These are phyloP conservation scores for Penicillium sp. DNA, from an alignment of 2,329 filamentous ascomycete species.

Conservation along the genomic window DNA sequence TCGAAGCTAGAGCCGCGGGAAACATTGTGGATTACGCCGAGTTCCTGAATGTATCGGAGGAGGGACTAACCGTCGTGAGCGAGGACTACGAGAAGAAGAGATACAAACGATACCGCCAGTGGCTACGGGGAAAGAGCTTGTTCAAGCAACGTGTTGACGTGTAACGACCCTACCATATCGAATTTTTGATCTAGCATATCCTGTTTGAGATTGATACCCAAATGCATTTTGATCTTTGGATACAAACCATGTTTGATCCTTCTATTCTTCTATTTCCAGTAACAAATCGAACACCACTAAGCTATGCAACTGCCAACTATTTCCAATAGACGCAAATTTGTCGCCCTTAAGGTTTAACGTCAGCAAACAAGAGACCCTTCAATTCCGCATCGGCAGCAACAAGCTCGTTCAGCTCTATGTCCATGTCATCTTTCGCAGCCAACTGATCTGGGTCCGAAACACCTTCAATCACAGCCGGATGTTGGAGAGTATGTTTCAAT, in stretches of 20 bases:
- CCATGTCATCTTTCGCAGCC: slow-evolving; percentile 29
- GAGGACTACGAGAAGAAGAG: slow-evolving; percentile 89
- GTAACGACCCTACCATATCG: slow-evolving; percentile 16
- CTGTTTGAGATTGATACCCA: slow-evolving; percentile 21
- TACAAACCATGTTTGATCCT: not conserved
- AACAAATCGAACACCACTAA: not conserved
- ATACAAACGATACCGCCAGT: slow-evolving; percentile 95
- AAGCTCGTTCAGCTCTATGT: slow-evolving; percentile 34
- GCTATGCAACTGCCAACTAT: not conserved
- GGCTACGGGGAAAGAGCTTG: slow-evolving; percentile 89
- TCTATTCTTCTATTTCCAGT: not conserved
- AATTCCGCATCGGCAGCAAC: slow-evolving; percentile 38
- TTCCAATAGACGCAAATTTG: not conserved
- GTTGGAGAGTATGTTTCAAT: slow-evolving; percentile 32
- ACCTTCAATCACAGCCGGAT: slow-evolving; percentile 20
- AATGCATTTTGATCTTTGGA: not conserved
- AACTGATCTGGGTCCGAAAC: slow-evolving; percentile 19
- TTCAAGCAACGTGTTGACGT: slow-evolving; percentile 77
- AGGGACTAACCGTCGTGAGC: slow-evolving; percentile 81
- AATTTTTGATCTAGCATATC: not conserved
- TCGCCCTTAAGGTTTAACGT: slow-evolving; percentile 17
- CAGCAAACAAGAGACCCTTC: slow-evolving; percentile 28
- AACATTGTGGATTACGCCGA: slow-evolving; percentile 73
- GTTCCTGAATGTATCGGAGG: slow-evolving; percentile 72
- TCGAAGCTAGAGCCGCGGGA: slow-evolving; percentile 53